These are phyloP conservation scores for Hanseniaspora singularis DNA, from an alignment of 805 yeast species.

Conservation along the genomic window DNA sequence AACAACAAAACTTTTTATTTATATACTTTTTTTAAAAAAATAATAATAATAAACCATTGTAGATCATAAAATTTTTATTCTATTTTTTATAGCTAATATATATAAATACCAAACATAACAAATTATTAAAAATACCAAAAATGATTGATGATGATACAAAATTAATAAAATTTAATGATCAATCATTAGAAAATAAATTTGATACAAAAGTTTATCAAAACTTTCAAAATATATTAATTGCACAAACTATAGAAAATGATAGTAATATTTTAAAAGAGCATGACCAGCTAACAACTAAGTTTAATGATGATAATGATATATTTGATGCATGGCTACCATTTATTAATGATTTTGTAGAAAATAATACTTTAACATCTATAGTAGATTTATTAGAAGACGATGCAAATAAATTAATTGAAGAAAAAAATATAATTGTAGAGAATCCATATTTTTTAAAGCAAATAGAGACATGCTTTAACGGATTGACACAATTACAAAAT, in stretches of 20 bases:
- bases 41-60: too few species aligned
- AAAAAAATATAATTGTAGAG: slow-evolving; percentile 3
- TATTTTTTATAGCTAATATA: too few species aligned
- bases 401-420: slow-evolving; percentile 3
- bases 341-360: slow-evolving; percentile 8
- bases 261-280: neutral
- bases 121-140: neutral
- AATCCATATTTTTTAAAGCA: slow-evolving; percentile 11
- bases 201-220: slow-evolving; percentile 2
- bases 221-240: slow-evolving; percentile 1
- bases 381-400: neutral
- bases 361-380: neutral
- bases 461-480: slow-evolving; percentile 5
- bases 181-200: neutral
- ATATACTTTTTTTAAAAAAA: too few species aligned
- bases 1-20: too few species aligned
- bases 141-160: neutral
- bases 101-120: too few species aligned
- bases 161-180: neutral
- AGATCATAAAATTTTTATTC: too few species aligned
- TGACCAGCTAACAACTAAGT: neutral
- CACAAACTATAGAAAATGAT: neutral
- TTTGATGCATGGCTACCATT: slow-evolving; percentile 14
- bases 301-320: neutral
- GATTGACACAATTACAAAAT: neutral